Percentiles rank a stretch among this genome's conserved stretches.
Evolutionary conservation across 352 stramenopile genomes (phyloP).

Genomic region (Pythium phragmiticola): DNA sequence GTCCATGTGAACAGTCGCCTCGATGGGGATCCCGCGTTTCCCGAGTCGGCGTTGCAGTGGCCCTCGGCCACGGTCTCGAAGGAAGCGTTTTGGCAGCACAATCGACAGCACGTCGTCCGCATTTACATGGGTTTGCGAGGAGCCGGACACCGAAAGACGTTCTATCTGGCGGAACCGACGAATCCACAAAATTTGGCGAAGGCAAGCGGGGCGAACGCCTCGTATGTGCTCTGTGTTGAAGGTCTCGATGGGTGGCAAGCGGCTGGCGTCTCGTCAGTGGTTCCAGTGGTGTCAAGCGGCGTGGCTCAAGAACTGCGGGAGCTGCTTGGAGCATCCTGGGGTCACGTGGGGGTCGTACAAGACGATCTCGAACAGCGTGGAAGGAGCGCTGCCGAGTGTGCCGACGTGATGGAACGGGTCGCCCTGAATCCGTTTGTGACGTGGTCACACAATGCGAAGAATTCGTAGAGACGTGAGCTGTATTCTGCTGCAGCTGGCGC

Average conservation of each 20-base stretch:
- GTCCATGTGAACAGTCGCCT: conserved; percentile 2
- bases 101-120: background rate
- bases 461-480: too few relatives aligned
- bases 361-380: too few relatives aligned
- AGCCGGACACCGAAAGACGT: background rate
- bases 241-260: background rate
- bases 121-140: background rate
- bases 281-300: too few relatives aligned
- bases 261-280: too few relatives aligned
- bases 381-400: too few relatives aligned
- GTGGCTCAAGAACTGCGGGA: too few relatives aligned
- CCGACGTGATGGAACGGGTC: too few relatives aligned
- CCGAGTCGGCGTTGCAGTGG: background rate
- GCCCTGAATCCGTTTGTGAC: too few relatives aligned
- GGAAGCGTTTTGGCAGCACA: background rate
- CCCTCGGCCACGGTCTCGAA: background rate
- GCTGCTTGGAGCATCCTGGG: too few relatives aligned
- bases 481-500: too few relatives aligned
- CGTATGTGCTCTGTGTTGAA: background rate
- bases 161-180: background rate
- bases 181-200: background rate
- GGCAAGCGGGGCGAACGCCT: background rate
- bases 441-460: too few relatives aligned
- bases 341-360: too few relatives aligned
- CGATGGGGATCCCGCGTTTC: background rate